These are phyloP conservation scores for Argentina anserina DNA, from an alignment of 306 rosid species.

Conservation along the genomic window DNA sequence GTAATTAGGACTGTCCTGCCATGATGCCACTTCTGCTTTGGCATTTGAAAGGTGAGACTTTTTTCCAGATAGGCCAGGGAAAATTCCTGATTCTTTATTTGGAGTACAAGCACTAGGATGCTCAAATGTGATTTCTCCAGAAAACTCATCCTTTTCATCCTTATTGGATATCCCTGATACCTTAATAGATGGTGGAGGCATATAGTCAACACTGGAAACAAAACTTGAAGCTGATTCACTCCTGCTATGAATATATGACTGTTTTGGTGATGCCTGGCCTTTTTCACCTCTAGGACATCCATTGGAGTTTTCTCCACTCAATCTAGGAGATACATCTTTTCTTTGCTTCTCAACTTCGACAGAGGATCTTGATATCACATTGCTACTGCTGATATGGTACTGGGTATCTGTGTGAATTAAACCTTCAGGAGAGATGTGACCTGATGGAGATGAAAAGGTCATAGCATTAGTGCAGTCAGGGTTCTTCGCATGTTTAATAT, in stretches of 20 bases:
- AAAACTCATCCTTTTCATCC: conserved; percentile 38
- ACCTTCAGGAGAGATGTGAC: conserved; percentile 33
- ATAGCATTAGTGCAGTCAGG: conserved; percentile 27
- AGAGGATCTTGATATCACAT: conserved; percentile 58
- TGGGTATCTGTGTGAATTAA: conserved; percentile 38
- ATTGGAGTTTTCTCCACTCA: conserved; percentile 40
- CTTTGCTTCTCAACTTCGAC: conserved; percentile 52
- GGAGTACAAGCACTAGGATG: conserved; percentile 31
- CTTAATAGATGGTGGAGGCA: conserved; percentile 47
- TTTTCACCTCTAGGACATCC: conserved; percentile 37
- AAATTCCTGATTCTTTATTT: conserved; percentile 34
- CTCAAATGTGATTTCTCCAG: conserved; percentile 56
- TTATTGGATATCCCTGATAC: conserved; percentile 38
- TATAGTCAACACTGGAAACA: conserved; percentile 57
- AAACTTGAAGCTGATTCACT: conserved; percentile 80
- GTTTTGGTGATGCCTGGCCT: conserved; percentile 53
- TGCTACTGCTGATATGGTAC: conserved; percentile 35
- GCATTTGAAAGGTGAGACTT: conserved; percentile 33
- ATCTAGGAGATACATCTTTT: conserved; percentile 33
- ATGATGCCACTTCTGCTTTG: conserved; percentile 36
- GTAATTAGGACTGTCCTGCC: conserved; percentile 36
- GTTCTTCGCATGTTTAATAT: conserved; percentile 37
- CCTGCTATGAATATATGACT: conserved; percentile 61
- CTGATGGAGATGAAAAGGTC: conserved; percentile 31
- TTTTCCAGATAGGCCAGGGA: conserved; percentile 38